These are phyloP conservation scores for Lycium barbarum DNA, from an alignment of 257 asterid genomes.

Conservation along the genomic window DNA sequence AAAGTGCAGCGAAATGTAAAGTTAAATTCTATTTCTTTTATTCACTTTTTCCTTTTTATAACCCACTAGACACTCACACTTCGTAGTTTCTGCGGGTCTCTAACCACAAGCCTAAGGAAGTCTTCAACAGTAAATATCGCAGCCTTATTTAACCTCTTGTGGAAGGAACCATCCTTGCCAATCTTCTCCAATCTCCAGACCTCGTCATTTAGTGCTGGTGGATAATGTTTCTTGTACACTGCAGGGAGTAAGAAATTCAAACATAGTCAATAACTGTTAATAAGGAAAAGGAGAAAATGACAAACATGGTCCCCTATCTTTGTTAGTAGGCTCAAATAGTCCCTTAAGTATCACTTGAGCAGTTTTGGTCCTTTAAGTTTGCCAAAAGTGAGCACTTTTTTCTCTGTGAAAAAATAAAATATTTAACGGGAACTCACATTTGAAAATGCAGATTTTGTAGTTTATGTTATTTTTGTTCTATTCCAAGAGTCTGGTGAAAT, in stretches of 20 bases:
- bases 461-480: no score
- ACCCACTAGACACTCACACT: constrained; percentile 54
- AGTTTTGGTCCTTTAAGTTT: no score
- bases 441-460: no score
- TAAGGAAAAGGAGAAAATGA: background rate
- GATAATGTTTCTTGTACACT: constrained; percentile 99
- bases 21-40: background rate
- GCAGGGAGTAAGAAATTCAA: constrained; percentile 36
- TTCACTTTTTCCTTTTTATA: background rate
- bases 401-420: no score
- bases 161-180: constrained; percentile 99
- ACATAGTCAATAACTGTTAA: background rate
- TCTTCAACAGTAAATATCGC: constrained; percentile 86
- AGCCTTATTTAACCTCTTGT: constrained; percentile 83
- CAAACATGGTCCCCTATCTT: no score
- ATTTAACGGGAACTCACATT: no score
- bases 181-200: constrained; percentile 99
- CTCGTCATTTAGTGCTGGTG: constrained; percentile 90
- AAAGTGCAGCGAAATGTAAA: constrained; percentile 9
- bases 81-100: constrained; percentile 89
- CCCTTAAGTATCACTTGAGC: no score
- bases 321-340: no score
- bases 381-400: no score
- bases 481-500: no score
- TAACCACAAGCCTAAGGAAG: constrained; percentile 90